These are phyloP conservation scores for Blastobotrys elegans DNA, from an alignment of 1,139 yeast species.

Conservation along the genomic window DNA sequence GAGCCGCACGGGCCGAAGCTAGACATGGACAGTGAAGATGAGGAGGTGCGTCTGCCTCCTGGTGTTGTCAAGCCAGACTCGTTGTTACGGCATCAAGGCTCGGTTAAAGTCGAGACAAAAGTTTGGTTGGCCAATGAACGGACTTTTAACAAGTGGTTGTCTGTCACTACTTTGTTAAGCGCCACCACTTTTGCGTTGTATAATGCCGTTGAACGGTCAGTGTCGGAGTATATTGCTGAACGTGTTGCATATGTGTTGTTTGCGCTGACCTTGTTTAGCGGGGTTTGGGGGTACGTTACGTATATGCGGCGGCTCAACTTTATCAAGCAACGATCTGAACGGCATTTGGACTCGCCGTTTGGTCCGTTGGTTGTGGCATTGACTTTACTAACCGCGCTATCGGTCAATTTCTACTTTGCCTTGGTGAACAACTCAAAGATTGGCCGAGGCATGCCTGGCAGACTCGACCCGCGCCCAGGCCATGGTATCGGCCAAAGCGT, in stretches of 20 bases:
- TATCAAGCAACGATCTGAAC: slow-evolving; percentile 76
- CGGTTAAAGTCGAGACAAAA: slow-evolving; percentile 90
- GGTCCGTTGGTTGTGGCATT: slow-evolving; percentile 81
- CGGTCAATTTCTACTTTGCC: slow-evolving; percentile 51
- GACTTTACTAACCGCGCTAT: slow-evolving; percentile 62
- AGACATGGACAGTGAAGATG: slow-evolving; percentile 86
- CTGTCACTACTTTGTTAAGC: slow-evolving; percentile 82
- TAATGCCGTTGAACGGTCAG: slow-evolving; percentile 65
- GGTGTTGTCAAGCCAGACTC: slow-evolving; percentile 81
- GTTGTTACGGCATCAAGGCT: slow-evolving; percentile 83
- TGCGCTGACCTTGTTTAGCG: slow-evolving; percentile 72
- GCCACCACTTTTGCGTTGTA: slow-evolving; percentile 81
- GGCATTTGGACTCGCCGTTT: slow-evolving; percentile 79
- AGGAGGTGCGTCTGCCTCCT: slow-evolving; percentile 77
- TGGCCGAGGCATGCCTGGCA: slow-evolving; percentile 3
- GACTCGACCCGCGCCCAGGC: neutral
- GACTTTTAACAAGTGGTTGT: slow-evolving; percentile 93
- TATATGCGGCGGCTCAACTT: slow-evolving; percentile 66
- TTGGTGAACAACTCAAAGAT: slow-evolving; percentile 6
- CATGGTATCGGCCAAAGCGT: neutral
- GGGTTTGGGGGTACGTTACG: slow-evolving; percentile 83
- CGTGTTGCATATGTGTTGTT: slow-evolving; percentile 75
- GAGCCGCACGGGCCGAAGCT: slow-evolving; percentile 26
- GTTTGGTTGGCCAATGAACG: slow-evolving; percentile 99
- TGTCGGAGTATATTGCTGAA: slow-evolving; percentile 35